A percentile compares a stretch with the other conserved stretches of the same genome.
These are phyloP conservation scores for Fusarium duplospermum DNA, from an alignment of 2,329 filamentous ascomycete genomes.

Conservation along the genomic window DNA sequence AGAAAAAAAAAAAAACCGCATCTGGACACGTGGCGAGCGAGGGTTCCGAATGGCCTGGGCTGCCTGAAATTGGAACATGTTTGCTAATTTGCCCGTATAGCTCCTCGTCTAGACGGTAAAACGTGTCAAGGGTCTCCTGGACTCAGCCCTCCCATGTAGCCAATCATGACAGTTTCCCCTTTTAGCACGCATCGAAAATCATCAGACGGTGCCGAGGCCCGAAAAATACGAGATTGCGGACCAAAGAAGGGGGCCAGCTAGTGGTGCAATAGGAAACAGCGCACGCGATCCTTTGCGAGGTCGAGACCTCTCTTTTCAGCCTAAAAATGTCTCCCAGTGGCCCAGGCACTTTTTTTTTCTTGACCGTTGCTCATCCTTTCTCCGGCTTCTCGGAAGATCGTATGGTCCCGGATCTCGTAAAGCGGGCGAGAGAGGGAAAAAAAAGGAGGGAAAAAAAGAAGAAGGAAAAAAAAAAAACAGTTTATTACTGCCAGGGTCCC, in stretches of 20 bases:
- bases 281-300: not conserved
- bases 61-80: not conserved
- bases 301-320: not conserved
- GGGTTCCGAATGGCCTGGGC: no score
- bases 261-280: not conserved
- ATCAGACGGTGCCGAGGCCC: not conserved
- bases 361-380: not conserved
- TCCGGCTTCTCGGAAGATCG: not conserved
- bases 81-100: not conserved
- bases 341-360: not conserved
- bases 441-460: not conserved
- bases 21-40: not conserved
- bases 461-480: not conserved
- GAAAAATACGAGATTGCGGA: not conserved
- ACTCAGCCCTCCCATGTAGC: not conserved
- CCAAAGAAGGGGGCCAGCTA: not conserved
- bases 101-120: not conserved
- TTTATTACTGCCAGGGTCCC: not conserved
- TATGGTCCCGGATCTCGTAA: not conserved
- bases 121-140: not conserved
- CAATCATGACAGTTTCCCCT: not conserved
- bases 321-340: not conserved
- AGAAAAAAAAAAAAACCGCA: not conserved
- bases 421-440: no score
- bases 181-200: not conserved